phyloP scores from a whole-genome alignment of 768 basidiomycete species.

The Collybia mongolica region DNA sequence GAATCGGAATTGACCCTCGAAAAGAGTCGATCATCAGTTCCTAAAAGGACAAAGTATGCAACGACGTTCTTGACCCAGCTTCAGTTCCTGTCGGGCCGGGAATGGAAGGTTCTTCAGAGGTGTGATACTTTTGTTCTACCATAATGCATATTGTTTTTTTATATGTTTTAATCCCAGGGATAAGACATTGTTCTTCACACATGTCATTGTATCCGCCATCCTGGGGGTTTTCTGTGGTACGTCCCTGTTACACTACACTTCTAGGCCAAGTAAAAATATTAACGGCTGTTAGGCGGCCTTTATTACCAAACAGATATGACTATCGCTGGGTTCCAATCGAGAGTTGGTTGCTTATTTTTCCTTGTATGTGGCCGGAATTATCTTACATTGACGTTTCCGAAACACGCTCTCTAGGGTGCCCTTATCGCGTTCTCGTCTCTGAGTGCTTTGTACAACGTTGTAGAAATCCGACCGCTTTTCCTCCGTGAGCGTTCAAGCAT shows the following conservation, averaged over 20 bases:
- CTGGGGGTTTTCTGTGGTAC: constrained; percentile 86
- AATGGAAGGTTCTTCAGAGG: constrained; percentile 81
- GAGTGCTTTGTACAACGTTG: constrained; percentile 87
- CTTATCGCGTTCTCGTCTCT: constrained; percentile 89
- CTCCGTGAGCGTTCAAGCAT: constrained; percentile 82
- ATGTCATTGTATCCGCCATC: constrained; percentile 65
- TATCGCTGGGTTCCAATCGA: constrained; percentile 92
- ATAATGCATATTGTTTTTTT: neutral
- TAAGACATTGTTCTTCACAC: constrained; percentile 79
- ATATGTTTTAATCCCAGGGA: constrained; percentile 49
- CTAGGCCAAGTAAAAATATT: neutral
- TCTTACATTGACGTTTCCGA: neutral
- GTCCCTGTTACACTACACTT: constrained; percentile 12
- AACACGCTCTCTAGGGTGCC: constrained; percentile 56
- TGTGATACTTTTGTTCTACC: constrained; percentile 19
- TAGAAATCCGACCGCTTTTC: constrained; percentile 83
- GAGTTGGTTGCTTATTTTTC: constrained; percentile 96
- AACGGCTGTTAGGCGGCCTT: constrained; percentile 58
- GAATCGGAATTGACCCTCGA: no score
- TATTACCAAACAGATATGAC: constrained; percentile 79
- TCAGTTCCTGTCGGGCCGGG: constrained; percentile 76
- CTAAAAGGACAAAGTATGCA: constrained; percentile 40
- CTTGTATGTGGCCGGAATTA: constrained; percentile 43
- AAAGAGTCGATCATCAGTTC: constrained; percentile 9
- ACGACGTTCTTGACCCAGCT: constrained; percentile 90